Base-by-base conservation (phyloP, 306 rosid species). In the Glycine soja region DNA sequence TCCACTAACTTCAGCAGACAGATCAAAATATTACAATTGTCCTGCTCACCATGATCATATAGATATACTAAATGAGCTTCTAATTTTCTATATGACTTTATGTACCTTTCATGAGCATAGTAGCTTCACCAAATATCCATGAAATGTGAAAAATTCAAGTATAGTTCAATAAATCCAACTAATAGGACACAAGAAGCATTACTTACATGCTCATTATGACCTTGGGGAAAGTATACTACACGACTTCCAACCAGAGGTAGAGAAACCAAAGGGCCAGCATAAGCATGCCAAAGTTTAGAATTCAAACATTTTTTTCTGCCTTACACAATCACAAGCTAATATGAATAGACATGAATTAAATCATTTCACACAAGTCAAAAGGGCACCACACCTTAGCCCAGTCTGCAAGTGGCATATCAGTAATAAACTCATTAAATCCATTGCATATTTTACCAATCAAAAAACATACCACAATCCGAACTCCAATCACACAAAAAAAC, bases 231-330 rank as follows among this genome's bases (percentile, higher is more conserved):
- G 90, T 91, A 91, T 64, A 89, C 92, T 13, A 88, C 96, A 11
- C 89, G 93, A 76, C 96, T 89, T 79, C 92, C 93, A 85, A 89
- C 73, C 12, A 83, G 85, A 66, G 96, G 96, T 54, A 91, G 81
- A 82, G 92, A 88, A 81, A 88, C 96, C 65, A 91, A 82, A 74
- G 96, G 96, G 45, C 93, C 96, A 7, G 96, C 92, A 80, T 93
- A 91, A 0, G 96, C 96, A 80, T 91, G 96, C 96, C 93, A 91
- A 58, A 91, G 84, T 86, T 91, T 93, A 2, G 92, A 91, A 87
- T 91, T 89, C 83, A 91, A 86, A 82, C 90, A 83, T 80, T 89
- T 91, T 91, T 77, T 83, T 89, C 67, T 91, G 90, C 86, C 87
- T 91, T 91, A 87, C 80, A 83, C 48, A 76, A 65, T 72, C 70